phyloP scores from a whole-genome alignment of 2,329 filamentous ascomycete species.

The Fusarium pseudoanthophilum region DNA sequence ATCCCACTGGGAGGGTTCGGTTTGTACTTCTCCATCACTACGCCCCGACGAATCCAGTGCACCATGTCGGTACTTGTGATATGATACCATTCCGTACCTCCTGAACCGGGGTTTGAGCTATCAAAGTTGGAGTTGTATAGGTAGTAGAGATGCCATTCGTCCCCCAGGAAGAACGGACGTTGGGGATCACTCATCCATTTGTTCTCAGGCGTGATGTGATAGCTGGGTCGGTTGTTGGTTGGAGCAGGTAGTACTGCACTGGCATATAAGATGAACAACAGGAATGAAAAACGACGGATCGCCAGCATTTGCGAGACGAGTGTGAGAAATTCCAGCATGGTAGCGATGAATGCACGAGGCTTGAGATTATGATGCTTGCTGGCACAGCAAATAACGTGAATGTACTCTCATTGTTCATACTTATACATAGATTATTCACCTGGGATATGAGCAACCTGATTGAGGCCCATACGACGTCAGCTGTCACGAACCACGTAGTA shows the following conservation, averaged over 20 bases:
- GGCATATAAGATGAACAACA: background rate
- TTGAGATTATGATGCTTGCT: background rate
- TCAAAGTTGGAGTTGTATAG: conserved; percentile 1
- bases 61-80: background rate
- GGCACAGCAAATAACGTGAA: accelerated
- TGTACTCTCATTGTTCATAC: background rate
- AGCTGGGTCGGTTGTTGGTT: background rate
- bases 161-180: background rate
- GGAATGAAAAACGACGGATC: background rate
- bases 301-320: background rate
- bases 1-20: background rate
- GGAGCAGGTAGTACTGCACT: background rate
- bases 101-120: background rate
- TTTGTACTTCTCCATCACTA: background rate
- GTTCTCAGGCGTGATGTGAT: background rate
- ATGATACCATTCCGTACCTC: background rate
- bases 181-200: conserved; percentile 7
- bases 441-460: too few species aligned
- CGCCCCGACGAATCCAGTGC: background rate
- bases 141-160: background rate
- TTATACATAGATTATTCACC: background rate
- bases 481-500: background rate
- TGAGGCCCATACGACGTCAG: too few species aligned
- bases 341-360: background rate
- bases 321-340: background rate